Conservation (phyloP, 192 early-diverging fungal species). For the Radiomyces spectabilis region DNA sequence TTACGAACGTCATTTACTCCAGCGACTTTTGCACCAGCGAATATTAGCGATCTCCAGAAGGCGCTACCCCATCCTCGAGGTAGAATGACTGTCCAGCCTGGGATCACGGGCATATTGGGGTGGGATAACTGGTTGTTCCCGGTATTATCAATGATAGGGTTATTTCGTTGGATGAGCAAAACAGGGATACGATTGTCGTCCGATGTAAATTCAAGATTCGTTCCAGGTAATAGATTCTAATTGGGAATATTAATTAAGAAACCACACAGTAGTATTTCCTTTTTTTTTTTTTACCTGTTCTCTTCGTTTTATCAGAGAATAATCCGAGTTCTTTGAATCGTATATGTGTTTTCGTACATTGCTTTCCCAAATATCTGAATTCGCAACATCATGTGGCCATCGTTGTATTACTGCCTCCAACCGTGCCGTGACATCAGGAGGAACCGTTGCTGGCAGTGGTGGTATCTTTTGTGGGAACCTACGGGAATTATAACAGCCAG, state of each 20-base stretch:
- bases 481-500: neutral
- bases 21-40: conserved; percentile 77
- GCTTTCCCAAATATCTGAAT: conserved; percentile 51
- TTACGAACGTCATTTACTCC: conserved; percentile 67
- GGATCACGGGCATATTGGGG: conserved; percentile 5
- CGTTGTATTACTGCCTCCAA: conserved; percentile 34
- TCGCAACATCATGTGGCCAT: conserved; percentile 52
- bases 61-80: conserved; percentile 78
- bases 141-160: conserved; percentile 7
- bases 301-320: conserved; percentile 43
- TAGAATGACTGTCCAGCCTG: conserved; percentile 79
- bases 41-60: conserved; percentile 84
- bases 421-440: conserved; percentile 16
- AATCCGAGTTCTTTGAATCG: conserved; percentile 42
- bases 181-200: conserved; percentile 69
- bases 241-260: neutral
- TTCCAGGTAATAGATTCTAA: conserved; percentile 66
- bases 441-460: conserved; percentile 23
- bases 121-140: neutral
- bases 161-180: conserved; percentile 71
- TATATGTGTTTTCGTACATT: conserved; percentile 28
- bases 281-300: conserved; percentile 18
- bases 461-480: conserved; percentile 51
- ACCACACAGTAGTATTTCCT: neutral
- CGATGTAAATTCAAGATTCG: conserved; percentile 41